Base-by-base conservation (phyloP, 1,284 basidiomycete species). In the Porodaedalea pini region DNA sequence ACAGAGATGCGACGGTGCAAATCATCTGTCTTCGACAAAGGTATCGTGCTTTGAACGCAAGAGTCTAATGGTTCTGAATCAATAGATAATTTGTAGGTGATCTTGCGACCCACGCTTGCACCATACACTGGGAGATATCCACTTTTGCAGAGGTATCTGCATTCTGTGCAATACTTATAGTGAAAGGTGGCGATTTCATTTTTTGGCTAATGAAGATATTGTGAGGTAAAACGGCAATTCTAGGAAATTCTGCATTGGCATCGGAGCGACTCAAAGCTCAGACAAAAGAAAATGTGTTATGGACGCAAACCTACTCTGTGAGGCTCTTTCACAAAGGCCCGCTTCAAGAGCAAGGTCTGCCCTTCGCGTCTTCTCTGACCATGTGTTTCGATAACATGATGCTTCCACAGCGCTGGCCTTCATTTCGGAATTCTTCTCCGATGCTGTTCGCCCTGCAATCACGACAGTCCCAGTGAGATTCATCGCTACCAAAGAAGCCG, bases 1-100 rank as follows among this genome's bases (percentile, higher is more conserved):
- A 71, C 59, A 1, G 64, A 69, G n/a, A 71, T 54, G 21, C 62
- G 3, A 62, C 60, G 6, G 51, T 71, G 57, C 65, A 75, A 50
- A 10, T 63, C 69, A 5, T 64, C 34, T 23, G 32, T 44, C 11
- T 56, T 51, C 25, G 27, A 54, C 10, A 50, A 54, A n/a, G 57
- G 57, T 58, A 21, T n/a, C 11, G 13, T 47, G 23, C 44, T 23
- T 21, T 21, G 8, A 44, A 8, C 15, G 5, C 7, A 41, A 10
- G 21, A 4, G 6, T 10, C n/a, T 43, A 48, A 8, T 36, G 36
- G 19, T 27, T 31, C 15, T 11, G 11, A 25, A 45, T 34, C 15
- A 36, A 10, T 37, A 17, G 15, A n/a, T 34, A n/a, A 17, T 41
- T 25, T 32, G 21, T 25, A 53, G 56, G 56, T 11, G n/a, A 41